phyloP scores from a whole-genome alignment of 2,329 filamentous ascomycete species.

The Cladobotryum mycophilum region DNA sequence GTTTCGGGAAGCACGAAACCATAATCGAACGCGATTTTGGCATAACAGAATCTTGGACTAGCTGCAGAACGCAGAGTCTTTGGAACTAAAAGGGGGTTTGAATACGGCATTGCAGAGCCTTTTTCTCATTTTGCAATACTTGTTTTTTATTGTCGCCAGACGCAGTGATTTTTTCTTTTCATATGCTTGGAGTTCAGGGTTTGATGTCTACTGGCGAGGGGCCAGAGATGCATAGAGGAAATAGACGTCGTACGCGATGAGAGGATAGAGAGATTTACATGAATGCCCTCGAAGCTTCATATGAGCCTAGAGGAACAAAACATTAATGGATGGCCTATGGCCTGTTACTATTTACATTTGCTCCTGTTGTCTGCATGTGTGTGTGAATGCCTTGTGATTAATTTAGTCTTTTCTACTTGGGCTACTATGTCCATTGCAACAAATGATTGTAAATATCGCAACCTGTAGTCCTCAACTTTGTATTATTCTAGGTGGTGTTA shows the following conservation, averaged over 20 bases:
- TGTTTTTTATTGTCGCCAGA: constrained; percentile 2
- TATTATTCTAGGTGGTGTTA: no score
- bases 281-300: background rate
- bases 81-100: constrained; percentile 1
- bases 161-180: constrained; percentile 6
- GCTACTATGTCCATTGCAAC: background rate
- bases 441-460: background rate
- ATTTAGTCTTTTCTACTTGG: constrained; percentile 5
- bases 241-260: constrained; percentile 12
- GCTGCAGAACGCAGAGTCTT: background rate
- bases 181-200: constrained; percentile 17
- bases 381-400: background rate
- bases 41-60: background rate
- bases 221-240: constrained; percentile 12
- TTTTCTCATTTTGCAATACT: constrained; percentile 1
- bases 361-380: no score
- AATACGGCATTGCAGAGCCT: no score
- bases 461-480: background rate
- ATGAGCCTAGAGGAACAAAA: constrained; percentile 1
- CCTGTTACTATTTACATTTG: no score
- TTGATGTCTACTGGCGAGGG: constrained; percentile 11
- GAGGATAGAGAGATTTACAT: constrained; percentile 11
- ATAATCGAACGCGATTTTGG: constrained; percentile 2
- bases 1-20: constrained; percentile 6
- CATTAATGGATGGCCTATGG: constrained; percentile 3